Percentiles rank a stretch among this genome's conserved stretches.
phyloP scores from a whole-genome alignment of 371 early-diverging fungal genomes.

The Funneliformis caledonium region DNA sequence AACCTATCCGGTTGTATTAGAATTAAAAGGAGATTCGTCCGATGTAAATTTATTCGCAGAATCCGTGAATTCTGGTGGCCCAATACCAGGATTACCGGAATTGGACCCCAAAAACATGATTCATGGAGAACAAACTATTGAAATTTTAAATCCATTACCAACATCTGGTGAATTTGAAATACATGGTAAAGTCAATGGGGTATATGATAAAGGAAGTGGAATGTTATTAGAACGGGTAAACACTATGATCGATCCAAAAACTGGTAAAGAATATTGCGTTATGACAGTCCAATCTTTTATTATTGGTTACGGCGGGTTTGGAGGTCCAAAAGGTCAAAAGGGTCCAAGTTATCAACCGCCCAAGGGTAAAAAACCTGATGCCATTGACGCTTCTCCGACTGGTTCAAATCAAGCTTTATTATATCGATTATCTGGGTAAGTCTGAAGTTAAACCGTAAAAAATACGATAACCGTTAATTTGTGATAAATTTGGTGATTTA shows the following conservation, averaged over 20 bases:
- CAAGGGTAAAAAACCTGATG: constrained; percentile 60
- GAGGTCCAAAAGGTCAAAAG: constrained; percentile 64
- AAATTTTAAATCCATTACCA: constrained; percentile 65
- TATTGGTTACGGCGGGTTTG: constrained; percentile 63
- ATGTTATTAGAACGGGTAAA: constrained; percentile 68
- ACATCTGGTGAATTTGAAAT: constrained; percentile 60
- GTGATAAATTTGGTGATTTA: too few species aligned
- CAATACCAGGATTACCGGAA: constrained; percentile 65
- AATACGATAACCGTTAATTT: background rate
- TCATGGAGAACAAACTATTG: constrained; percentile 75
- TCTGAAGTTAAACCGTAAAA: background rate
- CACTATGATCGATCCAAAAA: constrained; percentile 58
- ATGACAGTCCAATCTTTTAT: constrained; percentile 58
- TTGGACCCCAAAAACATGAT: constrained; percentile 70
- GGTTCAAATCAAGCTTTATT: constrained; percentile 62
- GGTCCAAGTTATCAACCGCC: constrained; percentile 49
- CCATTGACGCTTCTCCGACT: constrained; percentile 50
- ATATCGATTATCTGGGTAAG: constrained; percentile 68
- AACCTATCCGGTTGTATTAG: constrained; percentile 68
- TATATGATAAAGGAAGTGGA: constrained; percentile 70
- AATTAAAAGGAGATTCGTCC: constrained; percentile 56
- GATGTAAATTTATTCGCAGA: constrained; percentile 70
- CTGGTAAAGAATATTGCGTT: constrained; percentile 53
- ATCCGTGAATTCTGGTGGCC: constrained; percentile 47
- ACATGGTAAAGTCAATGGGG: constrained; percentile 53